Conservation (phyloP, 202 grass and related monocot species). For the Zoysia matrella region DNA sequence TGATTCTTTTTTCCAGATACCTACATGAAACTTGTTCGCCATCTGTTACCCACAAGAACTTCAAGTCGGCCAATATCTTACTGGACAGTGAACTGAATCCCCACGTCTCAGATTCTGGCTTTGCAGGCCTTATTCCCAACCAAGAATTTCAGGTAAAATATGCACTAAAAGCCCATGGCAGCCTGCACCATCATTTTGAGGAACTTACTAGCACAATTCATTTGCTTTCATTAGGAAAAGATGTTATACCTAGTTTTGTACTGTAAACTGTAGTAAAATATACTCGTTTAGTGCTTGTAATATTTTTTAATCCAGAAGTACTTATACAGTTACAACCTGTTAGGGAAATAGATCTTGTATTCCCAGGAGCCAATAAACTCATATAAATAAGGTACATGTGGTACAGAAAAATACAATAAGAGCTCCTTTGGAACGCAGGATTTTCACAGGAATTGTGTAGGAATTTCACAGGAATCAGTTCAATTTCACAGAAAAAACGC, state of each 20-base stretch:
- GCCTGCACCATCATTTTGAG: background rate
- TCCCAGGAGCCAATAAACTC: too few species aligned
- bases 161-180: background rate
- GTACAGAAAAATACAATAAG: too few species aligned
- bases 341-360: too few species aligned
- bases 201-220: too few species aligned
- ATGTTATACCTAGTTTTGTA: background rate
- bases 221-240: too few species aligned
- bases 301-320: background rate
- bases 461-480: too few species aligned
- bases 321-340: background rate
- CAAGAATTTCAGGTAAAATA: constrained; percentile 76
- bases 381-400: too few species aligned
- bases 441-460: too few species aligned
- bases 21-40: constrained; percentile 89
- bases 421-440: too few species aligned
- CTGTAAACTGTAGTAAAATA: too few species aligned
- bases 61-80: constrained; percentile 91
- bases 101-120: constrained; percentile 88
- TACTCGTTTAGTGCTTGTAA: background rate
- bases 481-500: too few species aligned
- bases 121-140: constrained; percentile 64
- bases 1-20: constrained; percentile 63
- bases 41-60: constrained; percentile 74
- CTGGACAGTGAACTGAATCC: constrained; percentile 80